A percentile compares a stretch with the other conserved stretches of the same genome.
Conservation (phyloP, 208 protist species). For the Acanthamoeba sp. region DNA sequence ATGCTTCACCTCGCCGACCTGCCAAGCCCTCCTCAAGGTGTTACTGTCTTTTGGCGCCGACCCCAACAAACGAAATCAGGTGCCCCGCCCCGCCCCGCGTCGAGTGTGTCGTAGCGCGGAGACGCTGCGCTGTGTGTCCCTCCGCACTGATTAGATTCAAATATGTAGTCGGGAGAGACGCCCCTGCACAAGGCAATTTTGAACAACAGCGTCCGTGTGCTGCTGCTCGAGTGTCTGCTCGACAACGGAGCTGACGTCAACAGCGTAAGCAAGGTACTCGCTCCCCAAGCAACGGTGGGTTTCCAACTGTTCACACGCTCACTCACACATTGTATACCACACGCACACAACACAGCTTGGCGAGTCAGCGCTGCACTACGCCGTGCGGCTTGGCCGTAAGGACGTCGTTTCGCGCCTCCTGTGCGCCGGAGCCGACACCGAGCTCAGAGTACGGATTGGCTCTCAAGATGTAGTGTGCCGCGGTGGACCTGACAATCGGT, state of each 20-base stretch:
- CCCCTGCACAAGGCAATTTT: constrained; percentile 83
- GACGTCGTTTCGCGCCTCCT: constrained; percentile 57
- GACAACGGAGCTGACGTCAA: constrained; percentile 69
- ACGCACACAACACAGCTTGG: not conserved
- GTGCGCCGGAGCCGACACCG: constrained; percentile 23
- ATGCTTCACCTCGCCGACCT: constrained; percentile 78
- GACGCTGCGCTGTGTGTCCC: not conserved
- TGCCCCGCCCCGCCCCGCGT: not conserved
- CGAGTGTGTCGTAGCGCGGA: not conserved
- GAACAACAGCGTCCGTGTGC: constrained; percentile 79
- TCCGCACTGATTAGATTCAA: not conserved
- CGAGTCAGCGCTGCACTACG: constrained; percentile 61
- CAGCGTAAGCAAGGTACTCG: constrained; percentile 55
- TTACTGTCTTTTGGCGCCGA: constrained; percentile 80
- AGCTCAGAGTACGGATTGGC: constrained; percentile 8
- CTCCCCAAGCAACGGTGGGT: not conserved
- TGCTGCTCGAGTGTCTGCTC: constrained; percentile 77
- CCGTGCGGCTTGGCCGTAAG: constrained; percentile 54
- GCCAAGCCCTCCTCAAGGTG: constrained; percentile 72
- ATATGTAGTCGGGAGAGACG: constrained; percentile 77
- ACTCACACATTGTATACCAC: not conserved
- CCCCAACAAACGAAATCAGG: constrained; percentile 79
- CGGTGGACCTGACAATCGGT: not conserved
- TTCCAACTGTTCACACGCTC: not conserved
- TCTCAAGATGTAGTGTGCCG: too few species aligned